Percentiles rank a stretch among this genome's conserved stretches.
phyloP scores from a whole-genome alignment of 2,329 filamentous ascomycete genomes.

The Nemania diffusa region DNA sequence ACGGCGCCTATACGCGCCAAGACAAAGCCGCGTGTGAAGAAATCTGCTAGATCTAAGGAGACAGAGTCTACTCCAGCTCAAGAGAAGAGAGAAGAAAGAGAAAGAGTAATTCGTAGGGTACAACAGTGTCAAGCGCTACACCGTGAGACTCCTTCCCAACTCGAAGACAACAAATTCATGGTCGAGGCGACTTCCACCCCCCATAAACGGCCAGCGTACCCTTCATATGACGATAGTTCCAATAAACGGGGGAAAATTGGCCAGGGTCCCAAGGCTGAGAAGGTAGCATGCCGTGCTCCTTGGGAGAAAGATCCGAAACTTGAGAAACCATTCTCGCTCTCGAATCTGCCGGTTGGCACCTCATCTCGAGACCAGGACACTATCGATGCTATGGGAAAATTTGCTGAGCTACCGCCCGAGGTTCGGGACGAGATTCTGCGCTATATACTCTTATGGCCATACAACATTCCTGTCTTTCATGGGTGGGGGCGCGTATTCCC shows the following conservation, averaged over 20 bases:
- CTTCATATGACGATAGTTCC: slow-evolving; percentile 33
- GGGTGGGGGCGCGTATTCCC: slow-evolving; percentile 49
- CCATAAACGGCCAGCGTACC: slow-evolving; percentile 27
- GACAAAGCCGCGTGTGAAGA: neutral
- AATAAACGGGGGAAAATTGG: slow-evolving; percentile 28
- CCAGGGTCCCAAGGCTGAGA: neutral
- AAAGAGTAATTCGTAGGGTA: neutral
- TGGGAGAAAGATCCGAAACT: slow-evolving; percentile 27
- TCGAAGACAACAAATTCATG: slow-evolving; percentile 18
- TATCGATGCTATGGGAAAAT: slow-evolving; percentile 25
- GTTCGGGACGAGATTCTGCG: slow-evolving; percentile 50
- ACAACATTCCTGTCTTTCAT: slow-evolving; percentile 48
- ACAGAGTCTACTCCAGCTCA: slow-evolving; percentile 17
- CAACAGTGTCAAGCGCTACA: slow-evolving; percentile 22
- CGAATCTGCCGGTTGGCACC: neutral
- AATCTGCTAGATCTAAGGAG: neutral
- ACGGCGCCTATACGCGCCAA: neutral
- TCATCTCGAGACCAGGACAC: slow-evolving; percentile 10
- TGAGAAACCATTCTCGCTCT: slow-evolving; percentile 31
- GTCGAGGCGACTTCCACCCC: slow-evolving; percentile 13
- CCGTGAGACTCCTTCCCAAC: slow-evolving; percentile 30
- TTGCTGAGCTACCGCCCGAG: slow-evolving; percentile 45
- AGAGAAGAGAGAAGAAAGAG: slow-evolving; percentile 12
- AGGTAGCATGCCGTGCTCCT: slow-evolving; percentile 10
- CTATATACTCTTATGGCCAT: slow-evolving; percentile 45